Conservation (phyloP, 345 rosid genomes). For the Ailanthus altissimus region DNA sequence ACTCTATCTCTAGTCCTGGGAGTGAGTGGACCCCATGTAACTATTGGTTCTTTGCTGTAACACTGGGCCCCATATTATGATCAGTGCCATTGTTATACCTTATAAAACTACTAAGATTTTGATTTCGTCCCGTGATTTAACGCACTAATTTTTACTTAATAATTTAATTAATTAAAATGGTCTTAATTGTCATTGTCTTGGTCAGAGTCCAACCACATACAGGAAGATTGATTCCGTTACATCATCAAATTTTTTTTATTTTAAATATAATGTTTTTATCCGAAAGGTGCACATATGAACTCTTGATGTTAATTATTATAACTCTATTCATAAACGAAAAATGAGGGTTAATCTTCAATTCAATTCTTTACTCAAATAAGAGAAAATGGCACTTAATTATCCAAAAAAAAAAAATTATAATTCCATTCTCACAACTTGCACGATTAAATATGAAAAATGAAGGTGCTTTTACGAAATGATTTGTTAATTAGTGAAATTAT, state of each 20-base stretch:
- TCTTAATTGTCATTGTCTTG: not conserved
- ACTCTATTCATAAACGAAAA: no score
- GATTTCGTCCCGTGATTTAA: not conserved
- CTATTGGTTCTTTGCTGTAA: not conserved
- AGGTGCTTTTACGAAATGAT: no score
- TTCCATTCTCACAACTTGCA: no score
- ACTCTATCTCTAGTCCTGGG: no score
- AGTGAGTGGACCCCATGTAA: slow-evolving; percentile 5
- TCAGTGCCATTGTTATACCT: not conserved
- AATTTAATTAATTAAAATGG: not conserved
- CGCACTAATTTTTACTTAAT: not conserved
- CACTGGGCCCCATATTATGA: not conserved
- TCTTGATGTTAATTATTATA: no score
- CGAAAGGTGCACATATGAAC: not conserved
- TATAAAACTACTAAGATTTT: not conserved
- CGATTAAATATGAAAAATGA: no score
- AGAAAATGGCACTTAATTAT: no score
- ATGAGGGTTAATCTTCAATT: no score
- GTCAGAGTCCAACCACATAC: not conserved
- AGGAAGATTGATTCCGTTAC: not conserved
- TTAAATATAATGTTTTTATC: not conserved
- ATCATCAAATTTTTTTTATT: no score
- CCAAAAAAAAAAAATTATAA: no score
- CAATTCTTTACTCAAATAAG: no score
- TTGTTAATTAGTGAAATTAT: no score